Evolutionary conservation across 768 basidiomycete genomes (phyloP).

Genomic region (Suillus paluster): DNA sequence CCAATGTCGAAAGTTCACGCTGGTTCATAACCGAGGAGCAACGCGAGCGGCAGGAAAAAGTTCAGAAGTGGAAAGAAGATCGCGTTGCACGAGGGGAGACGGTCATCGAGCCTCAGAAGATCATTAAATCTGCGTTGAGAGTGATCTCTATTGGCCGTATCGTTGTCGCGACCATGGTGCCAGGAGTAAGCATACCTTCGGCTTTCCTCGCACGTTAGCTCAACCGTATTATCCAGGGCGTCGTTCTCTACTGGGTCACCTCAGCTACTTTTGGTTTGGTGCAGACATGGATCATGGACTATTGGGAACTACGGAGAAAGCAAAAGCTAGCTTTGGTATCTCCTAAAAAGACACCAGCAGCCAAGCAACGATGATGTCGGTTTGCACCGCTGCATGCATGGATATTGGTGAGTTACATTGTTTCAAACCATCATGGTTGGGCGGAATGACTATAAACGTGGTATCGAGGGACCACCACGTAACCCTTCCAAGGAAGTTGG

Average conservation of each 20-base stretch:
- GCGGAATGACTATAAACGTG: conserved; percentile 75
- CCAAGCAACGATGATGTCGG: background rate
- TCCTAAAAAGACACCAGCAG: background rate
- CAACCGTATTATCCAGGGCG: conserved; percentile 42
- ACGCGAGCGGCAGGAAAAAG: conserved; percentile 50
- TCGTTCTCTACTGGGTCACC: conserved; percentile 77
- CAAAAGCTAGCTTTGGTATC: conserved; percentile 16
- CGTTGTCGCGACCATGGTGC: conserved; percentile 65
- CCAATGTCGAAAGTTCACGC: conserved; percentile 76
- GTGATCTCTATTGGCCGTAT: conserved; percentile 68
- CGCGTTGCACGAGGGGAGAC: conserved; percentile 47
- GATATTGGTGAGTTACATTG: background rate
- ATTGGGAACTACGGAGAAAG: conserved; percentile 53
- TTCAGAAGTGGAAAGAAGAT: conserved; percentile 51
- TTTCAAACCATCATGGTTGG: background rate
- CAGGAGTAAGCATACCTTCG: conserved; percentile 56
- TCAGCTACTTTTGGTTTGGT: conserved; percentile 75
- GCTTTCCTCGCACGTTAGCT: conserved; percentile 4
- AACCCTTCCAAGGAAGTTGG: conserved; percentile 33
- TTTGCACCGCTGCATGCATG: conserved; percentile 12
- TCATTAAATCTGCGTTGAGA: conserved; percentile 60
- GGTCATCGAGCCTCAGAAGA: conserved; percentile 49
- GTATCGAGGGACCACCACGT: conserved; percentile 67
- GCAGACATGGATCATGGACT: conserved; percentile 78
- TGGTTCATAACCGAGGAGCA: conserved; percentile 72